Evolutionary conservation across 78 protist genomes (phyloP).

Genomic region (Pigoraptor vietnamica): DNA sequence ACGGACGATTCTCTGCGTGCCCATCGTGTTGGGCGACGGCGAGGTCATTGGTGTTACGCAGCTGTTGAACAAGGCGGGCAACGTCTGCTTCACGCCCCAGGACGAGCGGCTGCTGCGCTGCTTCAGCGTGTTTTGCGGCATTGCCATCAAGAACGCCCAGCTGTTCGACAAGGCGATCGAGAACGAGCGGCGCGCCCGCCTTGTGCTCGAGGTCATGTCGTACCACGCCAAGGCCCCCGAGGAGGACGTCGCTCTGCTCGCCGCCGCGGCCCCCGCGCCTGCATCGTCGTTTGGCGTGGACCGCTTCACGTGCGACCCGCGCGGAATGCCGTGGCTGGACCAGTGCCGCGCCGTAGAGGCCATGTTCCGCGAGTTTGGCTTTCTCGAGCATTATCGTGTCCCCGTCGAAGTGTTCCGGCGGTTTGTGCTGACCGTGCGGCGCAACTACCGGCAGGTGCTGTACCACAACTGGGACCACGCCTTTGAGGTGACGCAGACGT

Average conservation of each 20-base stretch:
- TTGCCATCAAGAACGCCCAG: not conserved
- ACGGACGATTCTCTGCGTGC: not conserved
- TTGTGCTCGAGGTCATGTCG: not conserved
- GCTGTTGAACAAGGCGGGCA: slow-evolving; percentile 2
- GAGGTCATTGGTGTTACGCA: not conserved
- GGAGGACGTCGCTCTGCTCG: not conserved
- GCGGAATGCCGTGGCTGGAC: not conserved
- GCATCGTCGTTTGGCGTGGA: not conserved
- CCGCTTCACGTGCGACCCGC: not conserved
- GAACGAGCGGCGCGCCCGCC: not conserved
- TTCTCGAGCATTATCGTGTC: not conserved
- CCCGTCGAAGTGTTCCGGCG: not conserved
- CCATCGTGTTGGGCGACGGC: not conserved
- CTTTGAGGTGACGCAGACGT: slow-evolving; percentile 43
- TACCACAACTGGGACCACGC: slow-evolving; percentile 54
- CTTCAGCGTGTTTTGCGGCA: not conserved
- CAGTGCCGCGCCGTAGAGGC: not conserved
- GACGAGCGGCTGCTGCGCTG: not conserved
- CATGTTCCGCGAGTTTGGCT: not conserved
- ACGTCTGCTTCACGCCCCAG: not conserved
- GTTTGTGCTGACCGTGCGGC: not conserved
- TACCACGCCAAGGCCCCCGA: not conserved
- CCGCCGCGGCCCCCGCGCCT: not conserved
- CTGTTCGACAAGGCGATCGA: not conserved
- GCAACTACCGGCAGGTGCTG: not conserved